A percentile compares a stretch with the other conserved stretches of the same genome.
Conservation (phyloP, 2,329 filamentous ascomycete species). For the Aspergillus felis region DNA sequence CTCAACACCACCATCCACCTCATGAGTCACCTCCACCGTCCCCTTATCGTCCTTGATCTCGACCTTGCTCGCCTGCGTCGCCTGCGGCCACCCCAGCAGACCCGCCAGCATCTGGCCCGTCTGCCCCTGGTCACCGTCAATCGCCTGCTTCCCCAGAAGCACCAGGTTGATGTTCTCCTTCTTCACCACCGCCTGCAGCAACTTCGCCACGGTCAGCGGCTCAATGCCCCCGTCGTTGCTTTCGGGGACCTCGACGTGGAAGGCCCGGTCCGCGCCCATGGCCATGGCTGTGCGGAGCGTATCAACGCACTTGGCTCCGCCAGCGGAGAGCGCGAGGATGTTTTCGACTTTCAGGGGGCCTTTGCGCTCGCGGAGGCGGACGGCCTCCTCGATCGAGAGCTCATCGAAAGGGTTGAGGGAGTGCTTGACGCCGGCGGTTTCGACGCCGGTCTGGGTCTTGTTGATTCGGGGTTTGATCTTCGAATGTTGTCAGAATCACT, state of each 20-base stretch:
- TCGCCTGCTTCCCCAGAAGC: slow-evolving; percentile 94
- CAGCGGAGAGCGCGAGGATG: slow-evolving; percentile 85
- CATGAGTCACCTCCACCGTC: slow-evolving; percentile 71
- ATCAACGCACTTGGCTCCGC: slow-evolving; percentile 82
- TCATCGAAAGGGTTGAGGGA: slow-evolving; percentile 99
- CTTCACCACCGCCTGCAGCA: slow-evolving; percentile 74
- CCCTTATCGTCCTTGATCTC: slow-evolving; percentile 67
- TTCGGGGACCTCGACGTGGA: slow-evolving; percentile 79
- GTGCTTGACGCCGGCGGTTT: slow-evolving; percentile 90
- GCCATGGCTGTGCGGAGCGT: slow-evolving; percentile 95
- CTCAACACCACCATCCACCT: slow-evolving; percentile 94
- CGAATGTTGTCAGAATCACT: not conserved
- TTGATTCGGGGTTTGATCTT: slow-evolving; percentile 69
- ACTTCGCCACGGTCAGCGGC: slow-evolving; percentile 87
- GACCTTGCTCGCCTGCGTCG: slow-evolving; percentile 86
- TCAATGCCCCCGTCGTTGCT: slow-evolving; percentile 66
- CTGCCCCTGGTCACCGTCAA: slow-evolving; percentile 93
- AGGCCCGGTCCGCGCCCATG: slow-evolving; percentile 90
- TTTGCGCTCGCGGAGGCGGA: slow-evolving; percentile 88
- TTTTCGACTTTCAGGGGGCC: slow-evolving; percentile 75
- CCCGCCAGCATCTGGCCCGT: slow-evolving; percentile 98
- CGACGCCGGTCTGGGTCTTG: slow-evolving; percentile 75
- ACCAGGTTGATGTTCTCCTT: slow-evolving; percentile 87
- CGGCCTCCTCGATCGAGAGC: slow-evolving; percentile 92
- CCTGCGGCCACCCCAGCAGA: slow-evolving; percentile 86